These are phyloP conservation scores for Diplodia corticola DNA, from an alignment of 2,329 filamentous ascomycete genomes.

Conservation along the genomic window DNA sequence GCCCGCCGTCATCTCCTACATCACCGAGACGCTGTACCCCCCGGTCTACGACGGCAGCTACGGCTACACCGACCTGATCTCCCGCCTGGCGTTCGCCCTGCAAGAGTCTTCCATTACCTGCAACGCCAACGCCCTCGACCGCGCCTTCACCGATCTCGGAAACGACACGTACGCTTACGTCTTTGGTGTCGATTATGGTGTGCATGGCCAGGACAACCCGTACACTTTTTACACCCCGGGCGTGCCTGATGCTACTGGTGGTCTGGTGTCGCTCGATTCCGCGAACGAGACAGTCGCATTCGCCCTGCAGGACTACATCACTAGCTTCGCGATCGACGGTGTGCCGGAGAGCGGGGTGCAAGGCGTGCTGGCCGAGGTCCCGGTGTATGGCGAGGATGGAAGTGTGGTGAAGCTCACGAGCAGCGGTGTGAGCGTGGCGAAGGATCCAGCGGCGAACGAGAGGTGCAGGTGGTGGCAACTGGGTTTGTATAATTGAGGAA, in stretches of 20 bases:
- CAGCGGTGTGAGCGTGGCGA: slow-evolving; percentile 42
- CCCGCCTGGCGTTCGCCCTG: slow-evolving; percentile 44
- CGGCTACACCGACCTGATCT: slow-evolving; percentile 49
- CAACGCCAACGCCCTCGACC: slow-evolving; percentile 54
- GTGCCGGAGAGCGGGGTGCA: slow-evolving; percentile 37
- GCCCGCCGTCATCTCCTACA: slow-evolving; percentile 40
- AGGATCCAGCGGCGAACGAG: slow-evolving; percentile 49
- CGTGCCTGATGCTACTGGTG: neutral
- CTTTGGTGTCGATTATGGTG: slow-evolving; percentile 54
- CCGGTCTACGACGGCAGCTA: slow-evolving; percentile 49
- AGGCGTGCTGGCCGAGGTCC: slow-evolving; percentile 45
- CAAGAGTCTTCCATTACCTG: slow-evolving; percentile 52
- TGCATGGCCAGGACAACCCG: slow-evolving; percentile 55
- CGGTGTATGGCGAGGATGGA: slow-evolving; percentile 48
- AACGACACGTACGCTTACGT: slow-evolving; percentile 51
- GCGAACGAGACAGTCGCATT: slow-evolving; percentile 41
- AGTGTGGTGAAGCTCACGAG: slow-evolving; percentile 48
- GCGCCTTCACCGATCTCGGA: slow-evolving; percentile 43
- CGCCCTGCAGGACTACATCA: slow-evolving; percentile 50
- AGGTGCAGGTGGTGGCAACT: slow-evolving; percentile 59
- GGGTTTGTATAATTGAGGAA: slow-evolving; percentile 39
- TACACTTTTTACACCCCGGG: slow-evolving; percentile 54
- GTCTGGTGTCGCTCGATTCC: slow-evolving; percentile 23
- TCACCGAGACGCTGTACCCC: slow-evolving; percentile 52
- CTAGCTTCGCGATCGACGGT: slow-evolving; percentile 44